Base-by-base conservation (phyloP, 2,329 filamentous ascomycete genomes). In the Fusarium luffae region DNA sequence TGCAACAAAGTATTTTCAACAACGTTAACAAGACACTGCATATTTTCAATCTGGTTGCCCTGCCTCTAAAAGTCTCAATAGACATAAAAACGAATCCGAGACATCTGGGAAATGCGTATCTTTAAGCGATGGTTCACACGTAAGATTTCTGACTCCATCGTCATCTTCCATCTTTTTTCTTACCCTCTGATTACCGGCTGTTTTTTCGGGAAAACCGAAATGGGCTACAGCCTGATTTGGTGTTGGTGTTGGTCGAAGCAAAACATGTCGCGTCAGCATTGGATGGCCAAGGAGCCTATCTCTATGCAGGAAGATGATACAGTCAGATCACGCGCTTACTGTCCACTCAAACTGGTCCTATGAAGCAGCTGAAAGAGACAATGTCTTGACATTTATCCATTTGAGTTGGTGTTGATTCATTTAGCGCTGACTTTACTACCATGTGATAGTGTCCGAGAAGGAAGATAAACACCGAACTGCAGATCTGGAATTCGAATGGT, bases 301-400 rank as follows among this genome's bases (percentile, higher is more conserved):
- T 37, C 34, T 37, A n/a, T 37, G 34, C 34, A 37, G 34, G 34
- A 19, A 42, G 34, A 28, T 19, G 49, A 42, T 14, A 52, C 49
- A 52, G 49, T 52, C 49, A 52, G 49, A 34, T 13, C 14, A 42
- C 18, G 32, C 34, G 49, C 49, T 52, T 52, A 52, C 49, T 19
- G 44, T 18, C 16, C 41, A 28, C 44, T 12, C 7, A 14, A 14
- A 47, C 23, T 47, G 34, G 10, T 12, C 34, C 34, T 37, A 37
- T 37, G 18, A 37, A 37, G 18, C 34, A 37, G 34, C 18, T 37
- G 34, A 37, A 37, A n/a, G n/a, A 11, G 5, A n/a, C 7, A 7
- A 37, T 37, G 18, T 37, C 34, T 37, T 37, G 34, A 18, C 34
- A 7, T 37, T n/a, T 37, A 37, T 37, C 34, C 34, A 37, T 37